Base-by-base conservation (phyloP, 257 asterid genomes). In the Solanum pimpinellifolium region DNA sequence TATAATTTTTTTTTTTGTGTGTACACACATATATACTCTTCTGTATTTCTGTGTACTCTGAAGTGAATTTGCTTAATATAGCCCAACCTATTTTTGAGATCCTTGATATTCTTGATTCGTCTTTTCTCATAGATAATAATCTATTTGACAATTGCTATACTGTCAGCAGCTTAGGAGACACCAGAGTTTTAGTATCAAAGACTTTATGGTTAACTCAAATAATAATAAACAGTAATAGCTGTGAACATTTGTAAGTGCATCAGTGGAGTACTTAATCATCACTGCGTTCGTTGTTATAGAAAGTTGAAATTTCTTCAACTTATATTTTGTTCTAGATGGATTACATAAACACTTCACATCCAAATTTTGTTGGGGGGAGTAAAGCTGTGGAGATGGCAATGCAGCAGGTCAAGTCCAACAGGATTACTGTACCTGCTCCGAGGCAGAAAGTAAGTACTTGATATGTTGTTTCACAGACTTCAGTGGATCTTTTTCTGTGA, bases 321-420 rank as follows among this genome's bases (percentile, higher is more conserved):
- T 16, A 47, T 80, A 49, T 80, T 49, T 47, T 89, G 77, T 62
- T 87, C 87, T 88, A 96, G 99, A 94, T 94, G 97, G 98, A 96
- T 90, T 96, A 92, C 91, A 93, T 96, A 88, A 96, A 96, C 91
- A 96, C 99, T 73, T 96, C 99, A 83, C 96, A 96, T 91, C 94
- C 97, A 74, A 93, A 93, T 92, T 96, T 96, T 86, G 76, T 96
- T 89, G 99, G 99, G 83, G 99, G 99, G 85, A 93, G 95, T 90
- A 95, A 92, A 92, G 99, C 99, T 84, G 89, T 96, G 62, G 99
- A 95, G 92, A 89, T 82, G 86, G 99, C 98, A 59, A 42, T 87
- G 68, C 96, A 94, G 81, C 96, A 92, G 90, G 74, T 88, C 86
- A 94, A 91, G 91, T 91, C 96, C 70, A 88, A 95, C 74, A 90